Conservation (phyloP, 345 rosid species). For the Hibiscus tridactylites region DNA sequence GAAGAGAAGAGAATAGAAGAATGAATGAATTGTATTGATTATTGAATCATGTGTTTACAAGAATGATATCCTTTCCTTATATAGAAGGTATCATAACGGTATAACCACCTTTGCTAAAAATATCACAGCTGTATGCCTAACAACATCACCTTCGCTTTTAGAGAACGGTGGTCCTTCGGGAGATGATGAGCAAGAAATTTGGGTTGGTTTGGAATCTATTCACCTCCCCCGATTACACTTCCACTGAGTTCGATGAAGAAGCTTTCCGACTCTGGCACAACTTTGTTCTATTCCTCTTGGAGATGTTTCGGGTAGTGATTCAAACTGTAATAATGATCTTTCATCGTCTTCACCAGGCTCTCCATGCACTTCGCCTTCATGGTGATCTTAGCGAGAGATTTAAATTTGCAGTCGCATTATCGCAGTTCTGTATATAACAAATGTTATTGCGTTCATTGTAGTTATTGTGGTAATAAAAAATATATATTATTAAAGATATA, state of each 20-base stretch:
- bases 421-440: too few species aligned
- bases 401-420: too few species aligned
- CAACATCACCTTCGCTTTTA: conserved; percentile 71
- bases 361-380: conserved; percentile 78
- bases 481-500: too few species aligned
- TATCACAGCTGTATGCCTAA: too few species aligned
- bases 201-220: neutral
- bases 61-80: too few species aligned
- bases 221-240: conserved; percentile 33
- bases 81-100: too few species aligned
- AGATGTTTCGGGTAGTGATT: conserved; percentile 52
- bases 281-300: conserved; percentile 66
- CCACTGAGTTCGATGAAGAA: conserved; percentile 81
- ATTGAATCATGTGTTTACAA: too few species aligned
- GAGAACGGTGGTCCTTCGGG: conserved; percentile 29
- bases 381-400: conserved; percentile 30
- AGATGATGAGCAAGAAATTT: conserved; percentile 29
- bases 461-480: too few species aligned
- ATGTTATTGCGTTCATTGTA: too few species aligned
- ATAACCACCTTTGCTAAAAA: too few species aligned
- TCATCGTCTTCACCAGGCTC: conserved; percentile 63
- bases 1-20: too few species aligned
- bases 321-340: conserved; percentile 38
- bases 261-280: conserved; percentile 65
- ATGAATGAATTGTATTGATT: too few species aligned